A percentile compares a stretch with the other conserved stretches of the same genome.
Conservation (phyloP, 441 rosid genomes). For the Populus hybrid region DNA sequence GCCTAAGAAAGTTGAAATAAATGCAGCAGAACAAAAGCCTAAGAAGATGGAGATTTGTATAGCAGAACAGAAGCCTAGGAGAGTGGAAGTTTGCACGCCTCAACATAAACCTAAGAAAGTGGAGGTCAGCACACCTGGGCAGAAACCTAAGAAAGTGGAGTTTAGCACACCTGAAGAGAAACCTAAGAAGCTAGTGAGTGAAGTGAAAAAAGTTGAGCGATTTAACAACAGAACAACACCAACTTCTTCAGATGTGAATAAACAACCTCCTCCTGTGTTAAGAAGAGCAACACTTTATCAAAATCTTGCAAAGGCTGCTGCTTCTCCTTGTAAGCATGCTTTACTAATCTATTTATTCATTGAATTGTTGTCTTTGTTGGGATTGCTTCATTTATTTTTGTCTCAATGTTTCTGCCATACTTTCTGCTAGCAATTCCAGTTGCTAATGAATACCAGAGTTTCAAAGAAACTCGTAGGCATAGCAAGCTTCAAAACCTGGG, state of each 20-base stretch:
- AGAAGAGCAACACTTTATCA: slow-evolving; percentile 40
- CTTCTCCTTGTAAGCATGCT: slow-evolving; percentile 18
- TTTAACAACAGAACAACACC: slow-evolving; percentile 37
- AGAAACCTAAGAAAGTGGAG: slow-evolving; percentile 31
- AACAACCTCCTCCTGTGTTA: slow-evolving; percentile 43
- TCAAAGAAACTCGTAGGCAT: slow-evolving; percentile 50
- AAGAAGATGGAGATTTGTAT: slow-evolving; percentile 8
- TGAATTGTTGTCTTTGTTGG: not conserved
- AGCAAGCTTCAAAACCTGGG: slow-evolving; percentile 69
- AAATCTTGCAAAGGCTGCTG: slow-evolving; percentile 31
- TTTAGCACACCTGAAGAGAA: slow-evolving; percentile 23
- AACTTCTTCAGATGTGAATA: slow-evolving; percentile 38
- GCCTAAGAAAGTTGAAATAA: slow-evolving; percentile 35
- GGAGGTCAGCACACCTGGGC: slow-evolving; percentile 37
- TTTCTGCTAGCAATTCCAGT: slow-evolving; percentile 25
- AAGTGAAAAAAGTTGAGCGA: slow-evolving; percentile 32
- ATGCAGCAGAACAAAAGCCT: slow-evolving; percentile 22
- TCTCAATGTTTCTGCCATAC: not conserved
- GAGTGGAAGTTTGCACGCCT: not conserved
- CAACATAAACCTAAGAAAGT: slow-evolving; percentile 4
- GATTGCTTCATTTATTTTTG: too few relatives aligned
- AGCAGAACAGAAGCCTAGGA: slow-evolving; percentile 8
- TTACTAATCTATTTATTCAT: not conserved
- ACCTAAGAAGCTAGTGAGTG: slow-evolving; percentile 19
- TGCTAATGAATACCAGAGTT: slow-evolving; percentile 29